Percentiles rank a stretch among this genome's conserved stretches.
These are phyloP conservation scores for Pelagophyceae sp. DNA, from an alignment of 352 stramenopile species.

Conservation along the genomic window DNA sequence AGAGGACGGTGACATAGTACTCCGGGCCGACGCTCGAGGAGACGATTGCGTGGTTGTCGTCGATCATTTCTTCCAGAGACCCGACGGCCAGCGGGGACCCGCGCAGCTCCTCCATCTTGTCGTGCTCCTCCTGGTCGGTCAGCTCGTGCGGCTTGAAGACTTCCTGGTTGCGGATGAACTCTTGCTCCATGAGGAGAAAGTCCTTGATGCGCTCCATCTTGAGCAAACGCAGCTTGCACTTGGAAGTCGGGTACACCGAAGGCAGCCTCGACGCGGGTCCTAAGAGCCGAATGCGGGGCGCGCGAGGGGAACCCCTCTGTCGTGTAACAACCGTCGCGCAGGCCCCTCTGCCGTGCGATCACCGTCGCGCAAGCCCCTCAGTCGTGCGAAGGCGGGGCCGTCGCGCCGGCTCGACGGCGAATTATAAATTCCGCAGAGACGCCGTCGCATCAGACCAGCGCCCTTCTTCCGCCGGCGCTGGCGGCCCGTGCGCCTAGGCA, in stretches of 20 bases:
- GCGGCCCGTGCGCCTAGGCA: no score
- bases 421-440: no score
- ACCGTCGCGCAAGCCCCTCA: constrained; percentile 72
- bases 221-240: constrained; percentile 98
- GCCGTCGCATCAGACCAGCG: no score
- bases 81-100: constrained; percentile 94
- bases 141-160: constrained; percentile 99
- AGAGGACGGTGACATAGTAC: constrained; percentile 99
- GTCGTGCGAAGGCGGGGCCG: no score
- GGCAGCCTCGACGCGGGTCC: background rate
- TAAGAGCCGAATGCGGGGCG: no score
- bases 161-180: constrained; percentile 99
- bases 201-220: constrained; percentile 99
- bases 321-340: no score
- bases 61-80: constrained; percentile 99
- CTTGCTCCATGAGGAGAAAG: constrained; percentile 98
- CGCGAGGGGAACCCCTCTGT: background rate
- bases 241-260: constrained; percentile 87
- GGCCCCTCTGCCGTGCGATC: constrained; percentile 65
- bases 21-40: constrained; percentile 92
- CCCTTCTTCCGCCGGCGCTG: no score
- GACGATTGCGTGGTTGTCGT: constrained; percentile 99
- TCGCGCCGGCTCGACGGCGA: no score
- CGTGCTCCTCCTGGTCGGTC: constrained; percentile 91
- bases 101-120: constrained; percentile 17